Percentiles rank a stretch among this genome's conserved stretches.
phyloP scores from a whole-genome alignment of 371 early-diverging fungal species.

The Parasitella parasitica region DNA sequence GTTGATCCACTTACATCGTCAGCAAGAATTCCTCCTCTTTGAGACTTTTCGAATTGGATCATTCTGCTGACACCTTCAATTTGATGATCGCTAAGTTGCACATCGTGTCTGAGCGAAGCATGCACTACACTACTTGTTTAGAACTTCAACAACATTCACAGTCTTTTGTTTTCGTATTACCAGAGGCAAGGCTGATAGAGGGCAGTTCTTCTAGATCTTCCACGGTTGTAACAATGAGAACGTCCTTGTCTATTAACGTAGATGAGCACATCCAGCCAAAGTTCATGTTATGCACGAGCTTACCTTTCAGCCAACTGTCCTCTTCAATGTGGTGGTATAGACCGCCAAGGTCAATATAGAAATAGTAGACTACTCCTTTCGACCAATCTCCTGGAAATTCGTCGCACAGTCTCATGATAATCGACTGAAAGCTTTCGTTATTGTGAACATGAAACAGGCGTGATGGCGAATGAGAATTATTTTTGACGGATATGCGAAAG shows the following conservation, averaged over 20 bases:
- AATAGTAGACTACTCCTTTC: slow-evolving; percentile 24
- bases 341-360: slow-evolving; percentile 46
- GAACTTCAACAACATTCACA: neutral
- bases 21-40: slow-evolving; percentile 45
- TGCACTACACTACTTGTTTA: slow-evolving; percentile 20
- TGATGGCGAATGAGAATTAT: neutral
- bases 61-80: slow-evolving; percentile 39
- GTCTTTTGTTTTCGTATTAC: slow-evolving; percentile 6
- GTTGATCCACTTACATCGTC: slow-evolving; percentile 32
- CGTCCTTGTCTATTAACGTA: slow-evolving; percentile 31
- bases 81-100: slow-evolving; percentile 35
- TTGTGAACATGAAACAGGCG: slow-evolving; percentile 29
- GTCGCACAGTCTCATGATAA: slow-evolving; percentile 24
- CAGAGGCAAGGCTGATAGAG: slow-evolving; percentile 34
- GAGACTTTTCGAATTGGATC: slow-evolving; percentile 34
- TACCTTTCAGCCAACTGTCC: slow-evolving; percentile 40
- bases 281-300: neutral
- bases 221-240: slow-evolving; percentile 27
- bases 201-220: slow-evolving; percentile 30
- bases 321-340: slow-evolving; percentile 34
- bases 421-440: slow-evolving; percentile 22
- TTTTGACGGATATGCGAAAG: slow-evolving; percentile 14
- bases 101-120: slow-evolving; percentile 29
- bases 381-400: slow-evolving; percentile 30
- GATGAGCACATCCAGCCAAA: neutral